Base-by-base conservation (phyloP, 1,139 yeast genomes). In the Suhomyces terraborum region DNA sequence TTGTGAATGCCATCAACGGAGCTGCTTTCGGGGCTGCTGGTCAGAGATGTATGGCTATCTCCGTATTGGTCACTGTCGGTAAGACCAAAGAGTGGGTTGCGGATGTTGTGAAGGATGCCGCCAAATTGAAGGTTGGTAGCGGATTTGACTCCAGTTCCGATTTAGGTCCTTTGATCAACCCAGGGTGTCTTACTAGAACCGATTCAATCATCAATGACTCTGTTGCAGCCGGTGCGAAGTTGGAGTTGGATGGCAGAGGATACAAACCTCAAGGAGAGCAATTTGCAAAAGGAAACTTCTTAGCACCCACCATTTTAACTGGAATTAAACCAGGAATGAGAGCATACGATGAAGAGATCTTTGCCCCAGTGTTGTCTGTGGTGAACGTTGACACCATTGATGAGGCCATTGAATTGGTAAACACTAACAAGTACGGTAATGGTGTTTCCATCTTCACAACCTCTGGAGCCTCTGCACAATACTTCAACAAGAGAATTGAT, bases 1-100 rank as follows among this genome's bases (percentile, higher is more conserved):
- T 86, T 43, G 66, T 84, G 50, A 82, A 80, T 58, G 83, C 88
- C 20, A 66, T 84, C 32, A 82, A 73, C 42, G 91, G 91, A 35
- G 89, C 93, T 32, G 88, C 88, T 17, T 84, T 85, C 55, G 93
- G 93, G 30, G 93, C 93, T 46, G 91, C 91, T 25, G 93, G 93
- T 45, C 91, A 84, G 68, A 77, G 93, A 62, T 84, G 93, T 65
- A 84, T 84, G 91, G 91, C 91, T 10, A 80, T 85, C 35, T 79
- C 86, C 12, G 88, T 82, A 4, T 71, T 84, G 48, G 88, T 84
- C 16, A 78, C 88, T n/a, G 89, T 84, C 20, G 91, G 91, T 17
- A 75, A 78, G 50, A 73, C 87, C 39, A 75, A 74, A 58, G 75
- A 75, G 47, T 84, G 91, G 91, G 66, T 84, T 39, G 53, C 62